These are phyloP conservation scores for Kazachstania bromeliacearum DNA, from an alignment of 805 yeast species.

Conservation along the genomic window DNA sequence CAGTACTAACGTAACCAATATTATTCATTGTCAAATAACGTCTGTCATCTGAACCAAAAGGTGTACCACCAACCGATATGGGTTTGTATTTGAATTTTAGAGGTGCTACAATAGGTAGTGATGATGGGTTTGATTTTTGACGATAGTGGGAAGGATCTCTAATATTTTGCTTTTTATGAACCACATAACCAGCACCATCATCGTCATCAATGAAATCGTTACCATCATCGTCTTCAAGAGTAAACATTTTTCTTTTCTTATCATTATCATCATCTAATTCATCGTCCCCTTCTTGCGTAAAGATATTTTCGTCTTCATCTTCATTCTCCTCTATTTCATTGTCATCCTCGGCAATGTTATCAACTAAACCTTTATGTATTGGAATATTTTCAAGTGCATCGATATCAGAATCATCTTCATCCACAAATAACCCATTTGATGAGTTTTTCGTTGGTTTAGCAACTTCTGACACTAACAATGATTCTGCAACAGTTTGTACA, in stretches of 20 bases:
- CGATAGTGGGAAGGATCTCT: not conserved
- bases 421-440: slow-evolving; percentile 22
- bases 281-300: slow-evolving; percentile 20
- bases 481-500: slow-evolving; percentile 21
- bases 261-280: slow-evolving; percentile 19
- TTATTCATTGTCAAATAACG: slow-evolving; percentile 74
- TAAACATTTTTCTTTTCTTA: slow-evolving; percentile 1
- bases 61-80: slow-evolving; percentile 82
- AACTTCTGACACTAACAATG: slow-evolving; percentile 1
- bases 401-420: no score
- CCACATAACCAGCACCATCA: slow-evolving; percentile 43
- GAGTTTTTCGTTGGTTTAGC: slow-evolving; percentile 6
- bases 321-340: slow-evolving; percentile 10
- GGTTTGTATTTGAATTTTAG: slow-evolving; percentile 36
- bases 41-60: slow-evolving; percentile 56
- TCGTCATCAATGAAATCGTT: slow-evolving; percentile 53
- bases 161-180: slow-evolving; percentile 2
- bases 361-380: slow-evolving; percentile 8
- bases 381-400: no score
- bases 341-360: slow-evolving; percentile 6
- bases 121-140: not conserved
- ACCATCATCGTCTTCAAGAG: slow-evolving; percentile 45
- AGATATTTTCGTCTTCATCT: not conserved
- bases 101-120: not conserved
- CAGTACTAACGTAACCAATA: slow-evolving; percentile 75